These are phyloP conservation scores for Leucosporidium scottii DNA, from an alignment of 768 basidiomycete species.

Conservation along the genomic window DNA sequence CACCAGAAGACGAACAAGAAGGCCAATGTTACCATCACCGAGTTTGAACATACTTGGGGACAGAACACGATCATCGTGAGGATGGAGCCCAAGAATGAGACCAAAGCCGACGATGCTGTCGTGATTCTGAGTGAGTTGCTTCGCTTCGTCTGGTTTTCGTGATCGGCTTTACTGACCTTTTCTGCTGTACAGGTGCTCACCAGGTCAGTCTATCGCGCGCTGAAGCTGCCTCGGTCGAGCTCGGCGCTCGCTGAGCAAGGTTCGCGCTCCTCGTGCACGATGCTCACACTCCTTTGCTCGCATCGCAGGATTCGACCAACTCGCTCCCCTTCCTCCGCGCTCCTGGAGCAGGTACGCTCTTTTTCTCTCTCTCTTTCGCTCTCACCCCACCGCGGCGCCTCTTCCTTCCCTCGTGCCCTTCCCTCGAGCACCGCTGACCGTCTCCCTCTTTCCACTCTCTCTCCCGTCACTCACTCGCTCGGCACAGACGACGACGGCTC, in stretches of 20 bases:
- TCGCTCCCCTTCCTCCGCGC: slow-evolving; percentile 45
- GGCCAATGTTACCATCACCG: slow-evolving; percentile 28
- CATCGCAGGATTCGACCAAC: slow-evolving; percentile 42
- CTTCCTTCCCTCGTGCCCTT: neutral
- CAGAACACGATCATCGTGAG: slow-evolving; percentile 41
- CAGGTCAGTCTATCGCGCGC: slow-evolving; percentile 19
- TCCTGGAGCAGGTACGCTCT: slow-evolving; percentile 35
- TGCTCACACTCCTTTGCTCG: no score
- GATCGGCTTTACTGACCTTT: no score
- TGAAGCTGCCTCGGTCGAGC: no score
- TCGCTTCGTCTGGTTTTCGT: neutral
- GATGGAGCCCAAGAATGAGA: slow-evolving; percentile 35
- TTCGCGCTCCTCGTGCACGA: no score
- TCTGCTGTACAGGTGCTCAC: slow-evolving; percentile 38
- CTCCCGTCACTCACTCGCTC: neutral
- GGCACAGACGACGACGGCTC: slow-evolving; percentile 45
- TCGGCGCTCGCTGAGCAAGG: no score
- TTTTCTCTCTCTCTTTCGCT: neutral
- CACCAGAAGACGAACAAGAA: slow-evolving; percentile 7
- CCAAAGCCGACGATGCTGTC: slow-evolving; percentile 11
- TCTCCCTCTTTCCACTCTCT: neutral
- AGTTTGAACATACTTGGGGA: slow-evolving; percentile 41
- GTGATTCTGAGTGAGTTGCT: slow-evolving; percentile 37
- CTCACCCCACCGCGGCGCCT: no score
- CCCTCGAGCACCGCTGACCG: neutral